Evolutionary conservation across 2,329 filamentous ascomycete species (phyloP).

Genomic region (Fusarium fujikuroi): DNA sequence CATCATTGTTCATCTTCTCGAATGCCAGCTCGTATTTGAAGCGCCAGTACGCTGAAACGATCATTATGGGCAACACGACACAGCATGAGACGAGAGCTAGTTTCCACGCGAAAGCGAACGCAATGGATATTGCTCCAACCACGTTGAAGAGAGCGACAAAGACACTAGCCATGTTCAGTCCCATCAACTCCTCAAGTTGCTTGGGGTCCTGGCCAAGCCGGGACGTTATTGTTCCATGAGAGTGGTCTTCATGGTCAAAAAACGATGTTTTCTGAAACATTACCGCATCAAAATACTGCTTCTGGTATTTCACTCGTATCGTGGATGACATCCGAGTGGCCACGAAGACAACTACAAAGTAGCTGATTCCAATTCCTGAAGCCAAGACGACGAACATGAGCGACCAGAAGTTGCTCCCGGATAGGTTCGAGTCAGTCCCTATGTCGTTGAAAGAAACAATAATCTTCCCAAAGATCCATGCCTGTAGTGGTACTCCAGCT

Average conservation of each 20-base stretch:
- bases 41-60: conserved; percentile 61
- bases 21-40: conserved; percentile 72
- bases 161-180: conserved; percentile 71
- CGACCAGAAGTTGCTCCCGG: conserved; percentile 68
- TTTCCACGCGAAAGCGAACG: conserved; percentile 82
- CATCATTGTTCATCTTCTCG: conserved; percentile 72
- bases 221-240: conserved; percentile 69
- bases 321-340: conserved; percentile 60
- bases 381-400: conserved; percentile 73
- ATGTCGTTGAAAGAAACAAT: conserved; percentile 60
- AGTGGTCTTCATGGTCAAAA: conserved; percentile 70
- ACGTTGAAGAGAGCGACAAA: conserved; percentile 73
- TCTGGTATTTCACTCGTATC: conserved; percentile 65
- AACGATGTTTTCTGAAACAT: conserved; percentile 68
- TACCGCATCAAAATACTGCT: conserved; percentile 70
- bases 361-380: conserved; percentile 61
- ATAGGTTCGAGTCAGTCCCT: conserved; percentile 48
- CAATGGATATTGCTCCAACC: conserved; percentile 71
- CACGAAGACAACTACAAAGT: conserved; percentile 55
- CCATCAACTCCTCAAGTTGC: conserved; percentile 70
- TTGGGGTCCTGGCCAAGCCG: conserved; percentile 66
- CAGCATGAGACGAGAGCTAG: conserved; percentile 74
- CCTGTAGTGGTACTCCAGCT: conserved; percentile 61
- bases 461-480: conserved; percentile 65
- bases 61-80: conserved; percentile 64